Evolutionary conservation across 352 stramenopile species (phyloP).

Genomic region (Phytophthora rubi): DNA sequence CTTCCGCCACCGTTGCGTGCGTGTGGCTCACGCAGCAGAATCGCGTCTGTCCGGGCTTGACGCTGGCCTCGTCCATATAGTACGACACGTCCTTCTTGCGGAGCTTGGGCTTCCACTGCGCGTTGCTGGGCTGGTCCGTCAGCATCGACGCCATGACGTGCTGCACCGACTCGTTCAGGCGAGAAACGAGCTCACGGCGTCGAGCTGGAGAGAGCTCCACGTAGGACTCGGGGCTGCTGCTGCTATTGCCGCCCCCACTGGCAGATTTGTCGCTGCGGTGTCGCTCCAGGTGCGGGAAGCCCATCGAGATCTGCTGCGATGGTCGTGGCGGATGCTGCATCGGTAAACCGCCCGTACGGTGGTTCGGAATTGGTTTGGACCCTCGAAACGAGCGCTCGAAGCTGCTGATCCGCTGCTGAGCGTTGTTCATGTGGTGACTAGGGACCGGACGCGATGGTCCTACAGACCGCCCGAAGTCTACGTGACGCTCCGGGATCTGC

Average conservation of each 20-base stretch:
- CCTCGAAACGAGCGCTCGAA: slow-evolving; percentile 8
- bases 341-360: background rate
- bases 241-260: slow-evolving; percentile 10
- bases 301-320: slow-evolving; percentile 25
- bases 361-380: background rate
- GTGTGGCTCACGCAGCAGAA: slow-evolving; percentile 65
- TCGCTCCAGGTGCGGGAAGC: slow-evolving; percentile 7
- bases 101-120: slow-evolving; percentile 54
- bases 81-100: slow-evolving; percentile 56
- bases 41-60: slow-evolving; percentile 46
- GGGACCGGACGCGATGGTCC: background rate
- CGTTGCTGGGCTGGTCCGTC: slow-evolving; percentile 31
- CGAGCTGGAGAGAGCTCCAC: slow-evolving; percentile 30
- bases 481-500: background rate
- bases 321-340: slow-evolving; percentile 7
- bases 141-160: slow-evolving; percentile 60
- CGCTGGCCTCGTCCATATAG: slow-evolving; percentile 54
- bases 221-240: slow-evolving; percentile 6
- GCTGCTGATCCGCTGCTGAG: background rate
- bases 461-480: slow-evolving; percentile 5
- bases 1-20: slow-evolving; percentile 40
- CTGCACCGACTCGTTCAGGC: slow-evolving; percentile 40
- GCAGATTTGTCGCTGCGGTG: slow-evolving; percentile 21
- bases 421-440: background rate
- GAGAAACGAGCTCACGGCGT: slow-evolving; percentile 33